Evolutionary conservation across 257 asterid species (phyloP), one percentile per base, ranked within the genome.

Genomic region (Plantago ovata): DNA sequence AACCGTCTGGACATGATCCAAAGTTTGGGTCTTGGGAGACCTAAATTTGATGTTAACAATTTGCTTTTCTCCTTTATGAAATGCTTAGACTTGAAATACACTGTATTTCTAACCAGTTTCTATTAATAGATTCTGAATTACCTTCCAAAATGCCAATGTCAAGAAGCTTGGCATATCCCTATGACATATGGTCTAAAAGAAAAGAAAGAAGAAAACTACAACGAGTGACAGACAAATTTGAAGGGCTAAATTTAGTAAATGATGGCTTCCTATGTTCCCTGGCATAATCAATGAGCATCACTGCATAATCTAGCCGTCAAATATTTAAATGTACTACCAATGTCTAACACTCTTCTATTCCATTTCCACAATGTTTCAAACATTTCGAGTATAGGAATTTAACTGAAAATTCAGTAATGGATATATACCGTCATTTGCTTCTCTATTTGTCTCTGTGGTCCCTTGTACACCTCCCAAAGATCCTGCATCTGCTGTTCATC

Each of bases 361-460:
- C 36, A 28, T 28, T 28, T 28, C 36, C 36, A 28, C 38, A 45
- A 28, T 32, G 38, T 33, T 47, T 56, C 63, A 53, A 36, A 39
- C 19, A 12, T 19, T 54, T 19, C 18, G 22, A 55, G 50, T 57
- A 61, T 42, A 33, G 18, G 18, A 33, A 20, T 22, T 56, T n/a
- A n/a, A n/a, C n/a, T n/a, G n/a, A n/a, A 22, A 53, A 56, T 42
- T 45, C 39, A 56, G 24, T 23, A 23, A 44, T 53, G 4, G 39
- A 49, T 15, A 10, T 7, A 40, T 80, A 89, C 98, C 97, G 76
- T 77, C 77, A 75, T 75, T 73, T 79, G 95, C 84, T 76, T 86
- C 78, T 93, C 98, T 57, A 93, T 78, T 72, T 82, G 96, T 50
- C 75, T 80, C 53, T 95, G 72, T 3, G 94, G 86, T 22, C 98